Evolutionary conservation across 176 grass and related monocot species (phyloP), one percentile per base, ranked within the genome.

Genomic region (Guadua angustifolia): DNA sequence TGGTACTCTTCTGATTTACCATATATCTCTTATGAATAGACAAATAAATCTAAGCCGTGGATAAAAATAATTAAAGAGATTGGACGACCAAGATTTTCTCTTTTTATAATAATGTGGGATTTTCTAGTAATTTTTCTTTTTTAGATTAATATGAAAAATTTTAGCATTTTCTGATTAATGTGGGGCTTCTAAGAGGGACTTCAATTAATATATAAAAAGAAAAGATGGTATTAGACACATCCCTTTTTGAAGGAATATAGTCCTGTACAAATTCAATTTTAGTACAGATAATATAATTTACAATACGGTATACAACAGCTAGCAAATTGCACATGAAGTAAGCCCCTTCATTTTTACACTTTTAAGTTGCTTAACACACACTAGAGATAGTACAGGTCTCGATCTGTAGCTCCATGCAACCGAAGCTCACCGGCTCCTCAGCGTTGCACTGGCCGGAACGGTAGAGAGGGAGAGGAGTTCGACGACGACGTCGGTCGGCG

Each of bases 281-380:
- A 21, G 59, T 29, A 53, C 6, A 19, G 7, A 43, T n/a, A 51
- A 3, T 3, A 35, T 81, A 6, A 49, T 73, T 68, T 74, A 5
- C 12, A 57, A 10, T 71, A 38, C 8, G 47, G 6, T 71, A 38
- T 14, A 38, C 35, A 18, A 2, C 17, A 68, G 5, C 22, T 89
- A 68, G 5, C 22, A 87, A 3, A 87, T 92, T 94, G 80, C 73
- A 47, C 59, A 86, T 58, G 88, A 94, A 88, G 88, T 63, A 92
- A 88, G 90, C 73, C 88, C 82, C 88, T 92, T 50, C 36, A 45
- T 22, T 75, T 4, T 19, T 33, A 77, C 67, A 36, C 43, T 43
- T 52, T 79, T 19, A 5, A 47, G 15, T 5, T 25, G 53, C 47
- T 33, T 26, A 5, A 21, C 56, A 35, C 68, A 51, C 81, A 38